These are phyloP conservation scores for Vachellia collinsii DNA, from an alignment of 306 rosid genomes.

Conservation along the genomic window DNA sequence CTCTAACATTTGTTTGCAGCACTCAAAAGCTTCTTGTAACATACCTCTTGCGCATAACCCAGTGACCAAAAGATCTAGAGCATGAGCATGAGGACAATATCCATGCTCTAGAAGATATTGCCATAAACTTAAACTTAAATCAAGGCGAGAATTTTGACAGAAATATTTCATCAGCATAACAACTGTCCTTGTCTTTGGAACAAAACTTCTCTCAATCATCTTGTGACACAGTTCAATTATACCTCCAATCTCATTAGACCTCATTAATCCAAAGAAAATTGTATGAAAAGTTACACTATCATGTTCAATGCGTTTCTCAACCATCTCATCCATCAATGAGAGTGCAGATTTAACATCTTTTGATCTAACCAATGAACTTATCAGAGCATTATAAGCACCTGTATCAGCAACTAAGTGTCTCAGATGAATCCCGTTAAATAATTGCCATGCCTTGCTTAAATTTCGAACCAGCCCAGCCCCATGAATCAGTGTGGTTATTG, in stretches of 20 bases:
- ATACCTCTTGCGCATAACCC: conserved; percentile 73
- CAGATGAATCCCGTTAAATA: conserved; percentile 62
- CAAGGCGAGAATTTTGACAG: no score
- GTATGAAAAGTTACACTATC: conserved; percentile 78
- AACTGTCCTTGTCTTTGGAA: conserved; percentile 3
- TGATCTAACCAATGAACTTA: no score
- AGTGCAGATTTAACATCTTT: no score
- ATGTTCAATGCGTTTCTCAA: conserved; percentile 49
- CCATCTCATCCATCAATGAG: conserved; percentile 46
- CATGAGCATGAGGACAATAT: conserved; percentile 84
- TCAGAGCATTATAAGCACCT: no score
- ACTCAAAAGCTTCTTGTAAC: conserved; percentile 69
- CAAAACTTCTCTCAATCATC: conserved; percentile 61
- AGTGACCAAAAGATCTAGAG: conserved; percentile 79
- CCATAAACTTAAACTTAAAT: conserved; percentile 62
- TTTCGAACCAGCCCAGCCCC: no score
- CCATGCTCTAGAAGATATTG: conserved; percentile 67
- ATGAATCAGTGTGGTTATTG: no score
- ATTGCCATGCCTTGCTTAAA: conserved; percentile 51
- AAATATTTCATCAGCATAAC: no score
- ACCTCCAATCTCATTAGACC: conserved; percentile 27
- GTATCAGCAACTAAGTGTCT: conserved; percentile 51
- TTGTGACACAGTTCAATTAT: conserved; percentile 59
- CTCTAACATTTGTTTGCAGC: conserved; percentile 77
- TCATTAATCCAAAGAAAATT: not conserved